phyloP scores from a whole-genome alignment of 176 grass and related monocot genomes.

The Luzula sylvatica region DNA sequence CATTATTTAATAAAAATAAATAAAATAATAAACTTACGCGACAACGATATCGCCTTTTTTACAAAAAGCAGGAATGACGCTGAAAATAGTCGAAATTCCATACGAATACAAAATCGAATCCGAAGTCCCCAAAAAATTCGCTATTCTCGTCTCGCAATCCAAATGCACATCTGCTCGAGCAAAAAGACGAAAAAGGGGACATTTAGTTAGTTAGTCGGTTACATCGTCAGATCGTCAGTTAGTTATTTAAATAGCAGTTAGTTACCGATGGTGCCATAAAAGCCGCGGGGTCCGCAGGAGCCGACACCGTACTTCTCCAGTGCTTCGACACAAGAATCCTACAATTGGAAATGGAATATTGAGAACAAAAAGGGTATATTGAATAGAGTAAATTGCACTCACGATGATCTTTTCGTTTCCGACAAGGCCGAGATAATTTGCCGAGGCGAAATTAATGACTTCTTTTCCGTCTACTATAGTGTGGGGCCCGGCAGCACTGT shows the following conservation, averaged over 20 bases:
- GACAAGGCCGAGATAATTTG: conserved; percentile 91
- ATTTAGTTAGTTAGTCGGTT: conserved; percentile 26
- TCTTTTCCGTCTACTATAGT: conserved; percentile 77
- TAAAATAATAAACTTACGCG: conserved; percentile 50
- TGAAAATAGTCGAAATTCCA: conserved; percentile 94
- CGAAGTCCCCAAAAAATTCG: conserved; percentile 71
- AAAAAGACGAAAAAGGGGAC: too few species aligned
- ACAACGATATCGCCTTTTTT: conserved; percentile 97
- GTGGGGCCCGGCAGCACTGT: conserved; percentile 75
- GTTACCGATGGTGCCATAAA: conserved; percentile 93
- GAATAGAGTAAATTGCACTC: conserved; percentile 17
- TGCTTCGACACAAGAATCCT: conserved; percentile 73
- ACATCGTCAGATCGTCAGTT: conserved; percentile 18
- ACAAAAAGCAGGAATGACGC: conserved; percentile 93
- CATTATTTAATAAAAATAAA: background rate
- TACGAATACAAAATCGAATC: conserved; percentile 95
- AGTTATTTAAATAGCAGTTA: conserved; percentile 10
- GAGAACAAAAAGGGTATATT: background rate
- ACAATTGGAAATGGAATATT: conserved; percentile 19
- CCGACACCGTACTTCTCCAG: conserved; percentile 99
- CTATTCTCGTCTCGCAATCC: conserved; percentile 88
- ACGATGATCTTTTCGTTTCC: conserved; percentile 86
- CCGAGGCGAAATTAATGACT: conserved; percentile 88
- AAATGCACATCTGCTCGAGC: conserved; percentile 81
- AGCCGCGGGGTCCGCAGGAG: conserved; percentile 87